Conservation (phyloP, 2,329 filamentous ascomycete species). For the Epichloe typhina region DNA sequence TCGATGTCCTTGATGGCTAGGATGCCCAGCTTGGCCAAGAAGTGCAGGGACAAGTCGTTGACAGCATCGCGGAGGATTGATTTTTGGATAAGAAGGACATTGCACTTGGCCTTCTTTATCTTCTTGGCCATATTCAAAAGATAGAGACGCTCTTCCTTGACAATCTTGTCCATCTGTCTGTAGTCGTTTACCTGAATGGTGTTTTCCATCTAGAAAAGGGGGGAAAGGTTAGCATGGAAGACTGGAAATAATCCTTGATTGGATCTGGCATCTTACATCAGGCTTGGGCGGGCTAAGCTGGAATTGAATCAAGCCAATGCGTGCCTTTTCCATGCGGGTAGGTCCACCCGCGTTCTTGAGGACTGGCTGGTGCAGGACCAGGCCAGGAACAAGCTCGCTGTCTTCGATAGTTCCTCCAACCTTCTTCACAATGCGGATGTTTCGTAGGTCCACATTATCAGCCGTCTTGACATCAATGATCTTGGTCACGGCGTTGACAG, state of each 20-base stretch:
- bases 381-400: conserved; percentile 88
- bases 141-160: conserved; percentile 97
- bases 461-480: conserved; percentile 92
- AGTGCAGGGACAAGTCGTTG: conserved; percentile 94
- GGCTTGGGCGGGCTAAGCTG: conserved; percentile 96
- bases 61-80: conserved; percentile 95
- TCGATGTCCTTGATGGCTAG: conserved; percentile 95
- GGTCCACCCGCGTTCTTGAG: conserved; percentile 90
- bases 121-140: conserved; percentile 99
- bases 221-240: neutral
- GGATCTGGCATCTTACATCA: conserved; percentile 48
- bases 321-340: conserved; percentile 89
- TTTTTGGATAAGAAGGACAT: conserved; percentile 95
- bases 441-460: conserved; percentile 91
- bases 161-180: conserved; percentile 99
- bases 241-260: neutral
- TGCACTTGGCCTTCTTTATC: conserved; percentile 99
- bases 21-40: conserved; percentile 93
- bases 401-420: conserved; percentile 97
- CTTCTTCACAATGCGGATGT: conserved; percentile 96
- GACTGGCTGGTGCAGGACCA: conserved; percentile 84
- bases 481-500: conserved; percentile 89
- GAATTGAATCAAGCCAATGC: conserved; percentile 95
- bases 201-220: conserved; percentile 72
- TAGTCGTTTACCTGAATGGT: conserved; percentile 99